Evolutionary conservation across 148 eudicot genomes (phyloP).

Genomic region (Rhododendron ovatum): DNA sequence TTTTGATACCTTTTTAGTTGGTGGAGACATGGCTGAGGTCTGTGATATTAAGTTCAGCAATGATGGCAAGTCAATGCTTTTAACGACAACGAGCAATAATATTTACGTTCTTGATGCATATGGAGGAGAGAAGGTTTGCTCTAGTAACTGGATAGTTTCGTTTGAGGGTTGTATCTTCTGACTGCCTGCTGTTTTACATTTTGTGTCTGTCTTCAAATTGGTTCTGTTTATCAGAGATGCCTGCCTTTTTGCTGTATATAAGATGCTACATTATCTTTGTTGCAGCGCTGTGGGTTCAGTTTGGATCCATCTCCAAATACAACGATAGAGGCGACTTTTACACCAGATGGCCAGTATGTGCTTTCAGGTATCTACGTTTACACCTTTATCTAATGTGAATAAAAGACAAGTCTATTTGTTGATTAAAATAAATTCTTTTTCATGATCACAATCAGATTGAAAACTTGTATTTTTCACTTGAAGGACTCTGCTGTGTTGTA

Average conservation of each 20-base stretch:
- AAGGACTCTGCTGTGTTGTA: not conserved
- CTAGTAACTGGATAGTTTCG: not conserved
- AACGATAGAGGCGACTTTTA: slow-evolving; percentile 83
- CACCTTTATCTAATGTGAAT: not conserved
- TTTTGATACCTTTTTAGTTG: slow-evolving; percentile 95
- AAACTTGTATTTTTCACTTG: not conserved
- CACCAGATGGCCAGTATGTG: slow-evolving; percentile 91
- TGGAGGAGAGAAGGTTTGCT: slow-evolving; percentile 85
- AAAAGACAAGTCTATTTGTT: not conserved
- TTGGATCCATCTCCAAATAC: slow-evolving; percentile 70
- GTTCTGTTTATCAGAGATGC: not conserved
- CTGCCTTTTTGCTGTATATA: not conserved
- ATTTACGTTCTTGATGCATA: slow-evolving; percentile 94
- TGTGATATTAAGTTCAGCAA: slow-evolving; percentile 97
- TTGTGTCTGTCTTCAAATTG: not conserved
- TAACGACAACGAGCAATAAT: slow-evolving; percentile 78
- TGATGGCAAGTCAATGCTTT: slow-evolving; percentile 96
- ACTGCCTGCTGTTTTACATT: not conserved
- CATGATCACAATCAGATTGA: not conserved
- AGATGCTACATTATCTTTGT: not conserved
- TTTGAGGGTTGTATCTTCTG: not conserved
- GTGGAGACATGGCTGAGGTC: slow-evolving; percentile 96
- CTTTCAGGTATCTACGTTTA: slow-evolving; percentile 55
- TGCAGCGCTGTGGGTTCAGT: slow-evolving; percentile 90
- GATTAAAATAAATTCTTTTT: not conserved